These are phyloP conservation scores for Neurospora sp. DNA, from an alignment of 495 filamentous ascomycete genomes.

Conservation along the genomic window DNA sequence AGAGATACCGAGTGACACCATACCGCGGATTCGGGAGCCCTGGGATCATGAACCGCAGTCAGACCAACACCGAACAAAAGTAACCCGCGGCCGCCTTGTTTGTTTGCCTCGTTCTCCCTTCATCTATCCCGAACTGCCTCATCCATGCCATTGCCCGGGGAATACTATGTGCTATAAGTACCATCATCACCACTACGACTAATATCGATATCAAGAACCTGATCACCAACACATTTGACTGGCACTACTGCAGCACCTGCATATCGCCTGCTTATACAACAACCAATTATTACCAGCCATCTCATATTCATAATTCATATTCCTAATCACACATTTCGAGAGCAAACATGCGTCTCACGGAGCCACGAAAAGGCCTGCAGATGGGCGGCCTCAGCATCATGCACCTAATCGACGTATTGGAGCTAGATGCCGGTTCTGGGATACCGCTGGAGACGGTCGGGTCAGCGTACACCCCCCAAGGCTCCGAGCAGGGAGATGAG, in stretches of 20 bases:
- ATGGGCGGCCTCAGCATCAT: background rate
- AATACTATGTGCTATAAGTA: background rate
- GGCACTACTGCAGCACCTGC: background rate
- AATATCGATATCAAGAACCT: background rate
- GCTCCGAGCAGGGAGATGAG: background rate
- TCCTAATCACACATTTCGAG: background rate
- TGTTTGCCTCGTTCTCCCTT: background rate
- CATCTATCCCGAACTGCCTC: background rate
- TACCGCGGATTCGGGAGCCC: background rate
- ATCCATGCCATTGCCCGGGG: background rate
- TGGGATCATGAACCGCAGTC: background rate
- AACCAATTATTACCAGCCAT: background rate
- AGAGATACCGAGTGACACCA: background rate
- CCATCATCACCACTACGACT: background rate
- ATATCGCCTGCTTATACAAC: background rate
- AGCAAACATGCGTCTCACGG: background rate
- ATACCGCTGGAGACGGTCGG: background rate
- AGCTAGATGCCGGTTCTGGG: slow-evolving; percentile 1
- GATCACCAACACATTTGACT: background rate
- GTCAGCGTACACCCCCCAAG: background rate
- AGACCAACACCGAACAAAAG: background rate
- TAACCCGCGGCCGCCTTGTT: background rate
- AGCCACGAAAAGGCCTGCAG: background rate
- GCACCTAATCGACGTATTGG: slow-evolving; percentile 3
- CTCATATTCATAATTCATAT: background rate